These are phyloP conservation scores for Globisporangium irregulare DNA, from an alignment of 352 stramenopile species.

Conservation along the genomic window DNA sequence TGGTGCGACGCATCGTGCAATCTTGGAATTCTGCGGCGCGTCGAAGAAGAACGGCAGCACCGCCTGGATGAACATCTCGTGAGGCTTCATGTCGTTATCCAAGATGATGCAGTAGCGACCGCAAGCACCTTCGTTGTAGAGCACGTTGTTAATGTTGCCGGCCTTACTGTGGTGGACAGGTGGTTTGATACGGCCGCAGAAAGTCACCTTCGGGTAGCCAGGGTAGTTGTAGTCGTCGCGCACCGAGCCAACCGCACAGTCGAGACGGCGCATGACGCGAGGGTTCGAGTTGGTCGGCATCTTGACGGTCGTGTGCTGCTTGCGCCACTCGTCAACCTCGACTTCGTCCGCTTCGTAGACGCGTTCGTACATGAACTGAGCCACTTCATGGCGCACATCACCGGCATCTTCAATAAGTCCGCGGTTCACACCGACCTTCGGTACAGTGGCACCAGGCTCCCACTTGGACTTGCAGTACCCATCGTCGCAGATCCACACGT, in stretches of 20 bases:
- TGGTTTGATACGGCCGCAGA: constrained; percentile 75
- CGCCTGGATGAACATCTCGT: constrained; percentile 80
- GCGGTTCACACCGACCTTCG: constrained; percentile 71
- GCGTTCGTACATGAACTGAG: constrained; percentile 88
- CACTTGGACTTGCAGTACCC: constrained; percentile 84
- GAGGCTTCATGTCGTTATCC: constrained; percentile 85
- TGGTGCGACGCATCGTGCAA: constrained; percentile 60
- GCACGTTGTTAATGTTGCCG: constrained; percentile 88
- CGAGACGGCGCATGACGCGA: constrained; percentile 42
- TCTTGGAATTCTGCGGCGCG: too few species aligned
- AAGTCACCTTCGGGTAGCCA: constrained; percentile 74
- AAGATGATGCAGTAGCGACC: constrained; percentile 78
- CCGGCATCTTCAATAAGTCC: constrained; percentile 62
- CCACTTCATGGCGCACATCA: constrained; percentile 78
- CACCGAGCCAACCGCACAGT: constrained; percentile 80
- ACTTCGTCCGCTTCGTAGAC: constrained; percentile 85
- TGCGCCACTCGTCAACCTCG: constrained; percentile 85
- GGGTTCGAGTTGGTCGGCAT: constrained; percentile 39
- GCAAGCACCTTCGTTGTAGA: constrained; percentile 86
- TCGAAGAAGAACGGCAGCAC: constrained; percentile 83
- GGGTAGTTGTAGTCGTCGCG: constrained; percentile 86
- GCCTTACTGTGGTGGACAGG: constrained; percentile 79
- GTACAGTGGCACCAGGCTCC: constrained; percentile 45
- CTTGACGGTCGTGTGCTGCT: constrained; percentile 81
- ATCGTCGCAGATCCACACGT: constrained; percentile 72